A percentile compares a stretch with the other conserved stretches of the same genome.
phyloP scores from a whole-genome alignment of 1,284 basidiomycete genomes.

The Malassezia yamatoensis region DNA sequence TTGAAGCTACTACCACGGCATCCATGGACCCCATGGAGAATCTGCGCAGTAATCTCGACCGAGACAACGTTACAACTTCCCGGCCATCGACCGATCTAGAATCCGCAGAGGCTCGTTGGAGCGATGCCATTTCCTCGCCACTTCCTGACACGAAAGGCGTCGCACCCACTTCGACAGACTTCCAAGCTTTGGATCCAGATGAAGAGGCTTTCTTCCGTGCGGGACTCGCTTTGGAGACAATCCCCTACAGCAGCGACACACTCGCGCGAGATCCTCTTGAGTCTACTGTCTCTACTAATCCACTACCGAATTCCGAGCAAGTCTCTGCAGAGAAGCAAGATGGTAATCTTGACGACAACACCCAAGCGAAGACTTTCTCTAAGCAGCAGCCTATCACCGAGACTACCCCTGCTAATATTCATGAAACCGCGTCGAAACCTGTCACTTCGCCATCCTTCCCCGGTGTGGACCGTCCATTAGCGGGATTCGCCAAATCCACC shows the following conservation, averaged over 20 bases:
- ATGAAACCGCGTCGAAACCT: neutral
- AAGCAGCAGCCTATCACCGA: neutral
- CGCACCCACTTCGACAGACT: neutral
- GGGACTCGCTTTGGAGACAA: conserved; percentile 3
- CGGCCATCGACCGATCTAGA: neutral
- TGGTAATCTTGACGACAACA: neutral
- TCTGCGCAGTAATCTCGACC: neutral
- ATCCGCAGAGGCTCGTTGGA: neutral
- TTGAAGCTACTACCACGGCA: conserved; percentile 1
- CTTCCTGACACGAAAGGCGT: neutral
- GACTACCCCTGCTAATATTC: neutral
- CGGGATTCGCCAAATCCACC: neutral
- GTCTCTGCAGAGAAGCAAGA: neutral
- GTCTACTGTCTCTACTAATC: neutral
- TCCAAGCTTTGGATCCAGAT: neutral
- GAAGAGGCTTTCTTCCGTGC: conserved; percentile 4
- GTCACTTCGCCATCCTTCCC: neutral
- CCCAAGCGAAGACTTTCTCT: neutral
- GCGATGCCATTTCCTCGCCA: neutral
- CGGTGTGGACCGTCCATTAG: neutral
- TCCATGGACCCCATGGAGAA: neutral
- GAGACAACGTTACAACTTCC: neutral
- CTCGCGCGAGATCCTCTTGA: neutral
- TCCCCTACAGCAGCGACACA: neutral
- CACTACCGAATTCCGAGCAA: neutral